Base-by-base conservation (phyloP, 352 stramenopile genomes). In the Globisporangium viniferum region DNA sequence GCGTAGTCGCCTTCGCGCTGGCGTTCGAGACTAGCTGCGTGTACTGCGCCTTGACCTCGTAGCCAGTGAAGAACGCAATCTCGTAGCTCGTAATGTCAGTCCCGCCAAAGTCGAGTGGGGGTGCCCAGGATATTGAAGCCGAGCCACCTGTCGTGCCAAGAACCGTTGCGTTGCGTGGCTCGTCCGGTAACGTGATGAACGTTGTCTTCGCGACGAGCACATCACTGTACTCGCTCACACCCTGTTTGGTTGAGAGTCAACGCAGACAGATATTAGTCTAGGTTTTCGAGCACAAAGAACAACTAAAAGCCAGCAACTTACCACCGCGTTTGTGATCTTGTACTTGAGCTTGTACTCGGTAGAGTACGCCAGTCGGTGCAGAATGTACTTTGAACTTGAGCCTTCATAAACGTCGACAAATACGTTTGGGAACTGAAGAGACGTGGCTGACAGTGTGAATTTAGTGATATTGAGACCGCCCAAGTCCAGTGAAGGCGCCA, bases 71-170 rank as follows among this genome's bases (percentile, higher is more conserved):
- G 53, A 76, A 89, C 0, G 62, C 64, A 0, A 90, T 70, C 29
- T 83, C 68, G 46, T 90, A 91, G 24, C 55, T 76, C 7, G 72
- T 84, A 35, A 91, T 73, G 18, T 79, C 70, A 9, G 51, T 72
- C 6, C 83, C 83, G n/a, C 83, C 83, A 70, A 81, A 81, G 71
- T 91, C 83, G 3, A 80, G 41, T 10, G 83, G 80, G 6, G 74
- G 68, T 14, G 64, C 57, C 83, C 83, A 91, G 31, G 67, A 74
- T 33, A 91, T 58, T 5, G 68, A 73, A 7, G 73, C 74, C 0
- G 79, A 72, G 18, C 83, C 83, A 9, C 78, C 80, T 1, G 76
- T 81, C 56, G 68, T 70, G 29, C 60, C 63, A 2, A 80, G 1
- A 6, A 79, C 27, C 10, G 27, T 46, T 6, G 85, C 48, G 33